Conservation (phyloP, 257 asterid genomes). For the Solanum paucissectum region DNA sequence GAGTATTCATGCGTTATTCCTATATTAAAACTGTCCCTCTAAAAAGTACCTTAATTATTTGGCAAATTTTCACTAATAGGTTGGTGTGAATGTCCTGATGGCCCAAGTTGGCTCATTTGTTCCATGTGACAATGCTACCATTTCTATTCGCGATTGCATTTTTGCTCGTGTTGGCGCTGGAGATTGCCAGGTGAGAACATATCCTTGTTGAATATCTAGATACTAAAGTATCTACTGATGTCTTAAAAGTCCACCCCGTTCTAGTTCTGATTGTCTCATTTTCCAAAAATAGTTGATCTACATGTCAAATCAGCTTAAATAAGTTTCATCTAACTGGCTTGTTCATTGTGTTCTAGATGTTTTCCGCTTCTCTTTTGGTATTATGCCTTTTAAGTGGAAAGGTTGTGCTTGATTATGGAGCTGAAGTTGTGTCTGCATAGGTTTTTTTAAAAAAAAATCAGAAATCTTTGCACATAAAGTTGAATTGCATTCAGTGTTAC, state of each 20-base stretch:
- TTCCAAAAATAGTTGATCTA: background rate
- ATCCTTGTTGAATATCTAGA: background rate
- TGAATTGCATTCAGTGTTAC: background rate
- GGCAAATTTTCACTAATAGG: slow-evolving; percentile 31
- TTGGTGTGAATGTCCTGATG: slow-evolving; percentile 90
- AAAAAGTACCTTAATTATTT: background rate
- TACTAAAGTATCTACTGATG: background rate
- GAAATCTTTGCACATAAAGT: background rate
- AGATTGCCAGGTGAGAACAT: slow-evolving; percentile 81
- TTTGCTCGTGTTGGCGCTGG: slow-evolving; percentile 99
- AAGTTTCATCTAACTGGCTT: background rate
- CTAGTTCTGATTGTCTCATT: background rate
- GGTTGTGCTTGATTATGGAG: background rate
- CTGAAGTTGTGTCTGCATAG: background rate
- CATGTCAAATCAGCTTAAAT: background rate
- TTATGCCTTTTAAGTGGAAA: background rate
- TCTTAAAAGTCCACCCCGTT: background rate
- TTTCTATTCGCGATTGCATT: slow-evolving; percentile 92
- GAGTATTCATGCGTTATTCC: background rate
- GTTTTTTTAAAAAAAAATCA: background rate
- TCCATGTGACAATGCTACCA: slow-evolving; percentile 78
- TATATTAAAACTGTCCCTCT: background rate
- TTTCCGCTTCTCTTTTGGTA: background rate
- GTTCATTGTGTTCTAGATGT: background rate
- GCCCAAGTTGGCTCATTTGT: slow-evolving; percentile 92